Base-by-base conservation (phyloP, 139 green algal species). In the Eudorina sp. region DNA sequence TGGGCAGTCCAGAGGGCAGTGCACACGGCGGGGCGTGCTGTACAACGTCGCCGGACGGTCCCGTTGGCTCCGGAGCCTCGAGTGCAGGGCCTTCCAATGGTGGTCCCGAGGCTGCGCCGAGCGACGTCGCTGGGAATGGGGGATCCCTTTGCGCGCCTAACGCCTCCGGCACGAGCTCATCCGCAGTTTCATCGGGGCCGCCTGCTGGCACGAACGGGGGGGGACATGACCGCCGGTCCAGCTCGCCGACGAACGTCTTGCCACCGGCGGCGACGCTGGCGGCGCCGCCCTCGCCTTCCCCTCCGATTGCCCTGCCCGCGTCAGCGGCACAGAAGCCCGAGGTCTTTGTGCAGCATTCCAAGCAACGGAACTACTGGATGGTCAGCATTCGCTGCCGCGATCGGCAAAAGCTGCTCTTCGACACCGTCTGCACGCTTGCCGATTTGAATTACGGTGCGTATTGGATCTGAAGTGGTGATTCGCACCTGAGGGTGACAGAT, bases 371-470 rank as follows among this genome's bases (percentile, higher is more conserved):
- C 34, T 97, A 97, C 92, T 97, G 94, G 95, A 90, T 92, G 21
- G 90, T 98, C 3, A 88, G 48, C 66, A 96, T 98, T 88, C 84
- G 83, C 23, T 97, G 94, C 84, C 88, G 92, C n/a, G 96, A 98
- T 92, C 88, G 96, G 21, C 92, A 92, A 53, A 98, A 97, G 90
- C 90, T 98, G 64, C 92, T 97, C 21, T 95, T 96, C 74, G 95
- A 96, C 90, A 95, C 94, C 31, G 90, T 96, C 31, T 98, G 96
- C 90, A 98, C 96, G 0, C 92, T 98, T 48, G 95, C 95, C 0
- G 96, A 98, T 89, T 90, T 98, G 85, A 88, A 96, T 36, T 97
- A 96, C 68, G 95, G 81, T 87, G 46, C 3, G 73, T 38, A 43
- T 27, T 3, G 60, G 60, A n/a, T n/a, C n/a, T n/a, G n/a, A n/a